Percentiles rank a stretch among this genome's conserved stretches.
Evolutionary conservation across 495 filamentous ascomycete species (phyloP).

Genomic region (Hypomontagnella submonticulosa): DNA sequence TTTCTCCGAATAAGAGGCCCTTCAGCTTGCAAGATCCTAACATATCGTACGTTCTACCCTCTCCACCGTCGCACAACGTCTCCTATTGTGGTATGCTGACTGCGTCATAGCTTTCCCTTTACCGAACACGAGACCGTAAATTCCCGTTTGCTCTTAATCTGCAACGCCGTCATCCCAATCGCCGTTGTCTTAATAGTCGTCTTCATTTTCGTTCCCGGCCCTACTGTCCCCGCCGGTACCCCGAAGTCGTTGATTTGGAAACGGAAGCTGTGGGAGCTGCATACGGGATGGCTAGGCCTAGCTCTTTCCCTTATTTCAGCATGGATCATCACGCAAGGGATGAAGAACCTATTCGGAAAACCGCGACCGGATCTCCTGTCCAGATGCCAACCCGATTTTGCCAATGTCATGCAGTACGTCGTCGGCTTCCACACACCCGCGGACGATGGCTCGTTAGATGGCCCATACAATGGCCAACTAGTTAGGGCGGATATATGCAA

Average conservation of each 20-base stretch:
- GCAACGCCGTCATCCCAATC: slow-evolving; percentile 68
- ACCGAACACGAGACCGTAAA: slow-evolving; percentile 78
- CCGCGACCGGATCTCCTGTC: slow-evolving; percentile 83
- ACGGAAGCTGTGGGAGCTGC: slow-evolving; percentile 85
- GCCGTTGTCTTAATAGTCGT: slow-evolving; percentile 76
- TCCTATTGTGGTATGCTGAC: slow-evolving; percentile 62
- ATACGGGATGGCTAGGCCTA: slow-evolving; percentile 81
- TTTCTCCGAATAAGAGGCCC: slow-evolving; percentile 67
- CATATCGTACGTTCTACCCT: slow-evolving; percentile 53
- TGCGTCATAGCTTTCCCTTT: slow-evolving; percentile 74
- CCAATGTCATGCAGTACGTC: slow-evolving; percentile 54
- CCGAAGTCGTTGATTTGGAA: slow-evolving; percentile 72
- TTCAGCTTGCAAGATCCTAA: slow-evolving; percentile 60
- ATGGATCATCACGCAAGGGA: slow-evolving; percentile 81
- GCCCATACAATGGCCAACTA: slow-evolving; percentile 62
- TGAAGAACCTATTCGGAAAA: slow-evolving; percentile 90
- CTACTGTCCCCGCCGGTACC: slow-evolving; percentile 73
- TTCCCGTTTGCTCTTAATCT: slow-evolving; percentile 64
- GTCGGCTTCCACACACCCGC: slow-evolving; percentile 52
- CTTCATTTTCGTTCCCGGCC: slow-evolving; percentile 70
- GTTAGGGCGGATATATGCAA: slow-evolving; percentile 76
- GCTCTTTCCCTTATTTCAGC: slow-evolving; percentile 71
- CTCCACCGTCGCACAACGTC: slow-evolving; percentile 47
- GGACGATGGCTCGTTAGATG: slow-evolving; percentile 50
- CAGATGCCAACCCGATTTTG: slow-evolving; percentile 70